Evolutionary conservation across 306 rosid species (phyloP).

Genomic region (Vigna angularis): DNA sequence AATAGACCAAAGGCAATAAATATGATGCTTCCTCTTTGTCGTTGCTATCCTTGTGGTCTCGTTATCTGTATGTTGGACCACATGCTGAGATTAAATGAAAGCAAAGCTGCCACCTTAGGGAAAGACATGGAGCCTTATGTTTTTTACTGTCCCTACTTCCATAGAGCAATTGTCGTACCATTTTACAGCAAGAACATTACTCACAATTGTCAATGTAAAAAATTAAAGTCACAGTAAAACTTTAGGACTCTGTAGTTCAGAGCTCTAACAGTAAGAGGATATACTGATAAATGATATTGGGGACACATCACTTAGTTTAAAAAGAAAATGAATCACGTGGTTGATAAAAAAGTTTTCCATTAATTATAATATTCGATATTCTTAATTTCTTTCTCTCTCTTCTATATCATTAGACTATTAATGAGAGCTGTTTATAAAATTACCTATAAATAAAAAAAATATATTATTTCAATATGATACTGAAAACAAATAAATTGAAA

Average conservation of each 20-base stretch:
- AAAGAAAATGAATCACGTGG: not conserved
- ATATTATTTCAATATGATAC: too few relatives aligned
- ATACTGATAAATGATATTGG: not conserved
- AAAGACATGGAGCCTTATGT: slow-evolving; percentile 16
- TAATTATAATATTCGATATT: not conserved
- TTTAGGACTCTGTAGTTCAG: not conserved
- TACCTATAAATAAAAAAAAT: too few relatives aligned
- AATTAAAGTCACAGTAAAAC: not conserved
- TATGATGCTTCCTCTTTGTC: slow-evolving; percentile 39
- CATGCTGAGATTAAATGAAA: slow-evolving; percentile 11
- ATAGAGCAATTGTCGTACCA: not conserved
- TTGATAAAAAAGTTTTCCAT: not conserved
- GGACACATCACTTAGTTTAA: not conserved
- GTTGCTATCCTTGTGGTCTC: slow-evolving; percentile 39
- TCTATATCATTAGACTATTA: not conserved
- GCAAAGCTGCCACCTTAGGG: slow-evolving; percentile 40
- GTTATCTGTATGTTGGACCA: slow-evolving; percentile 41
- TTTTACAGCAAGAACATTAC: slow-evolving; percentile 1
- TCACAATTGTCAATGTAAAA: not conserved
- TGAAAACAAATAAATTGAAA: too few relatives aligned
- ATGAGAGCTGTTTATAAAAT: too few relatives aligned
- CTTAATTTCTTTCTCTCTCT: not conserved
- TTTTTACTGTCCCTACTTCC: slow-evolving; percentile 29
- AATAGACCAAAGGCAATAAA: slow-evolving; percentile 17
- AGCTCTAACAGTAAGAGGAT: not conserved